These are phyloP conservation scores for Penicillium sp. DNA, from an alignment of 2,329 filamentous ascomycete genomes.

Conservation along the genomic window DNA sequence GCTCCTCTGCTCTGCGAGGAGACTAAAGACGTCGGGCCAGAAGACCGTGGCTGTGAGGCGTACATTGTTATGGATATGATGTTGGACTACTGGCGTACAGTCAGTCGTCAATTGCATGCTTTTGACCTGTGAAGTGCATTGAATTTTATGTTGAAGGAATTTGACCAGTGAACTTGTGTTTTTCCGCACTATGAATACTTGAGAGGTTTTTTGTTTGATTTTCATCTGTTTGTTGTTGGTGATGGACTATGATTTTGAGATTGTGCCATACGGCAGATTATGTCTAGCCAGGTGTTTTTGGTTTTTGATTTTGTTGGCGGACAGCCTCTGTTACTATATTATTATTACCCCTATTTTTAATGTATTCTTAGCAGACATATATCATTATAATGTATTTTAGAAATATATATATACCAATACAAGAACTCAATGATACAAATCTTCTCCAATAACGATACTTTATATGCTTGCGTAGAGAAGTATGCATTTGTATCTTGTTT, in stretches of 20 bases:
- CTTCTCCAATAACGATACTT: background rate
- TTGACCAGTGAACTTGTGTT: background rate
- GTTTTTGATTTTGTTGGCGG: background rate
- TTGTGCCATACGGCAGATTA: no score
- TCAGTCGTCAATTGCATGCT: slow-evolving; percentile 30
- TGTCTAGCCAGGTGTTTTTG: no score
- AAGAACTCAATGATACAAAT: background rate
- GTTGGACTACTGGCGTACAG: slow-evolving; percentile 31
- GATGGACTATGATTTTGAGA: no score
- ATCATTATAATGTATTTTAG: no score
- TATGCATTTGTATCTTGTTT: no score
- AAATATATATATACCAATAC: background rate
- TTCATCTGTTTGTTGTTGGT: background rate
- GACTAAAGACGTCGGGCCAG: slow-evolving; percentile 17
- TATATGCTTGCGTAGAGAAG: no score
- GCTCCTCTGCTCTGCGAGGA: slow-evolving; percentile 26
- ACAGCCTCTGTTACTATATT: background rate
- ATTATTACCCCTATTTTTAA: background rate
- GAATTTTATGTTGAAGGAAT: background rate
- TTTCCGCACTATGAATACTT: background rate
- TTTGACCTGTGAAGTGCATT: slow-evolving; percentile 21
- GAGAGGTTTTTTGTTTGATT: background rate
- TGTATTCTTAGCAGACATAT: background rate
- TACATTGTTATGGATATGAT: slow-evolving; percentile 30
- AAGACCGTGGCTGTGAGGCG: slow-evolving; percentile 22